These are phyloP conservation scores for Tetrahymena elliotti DNA, from an alignment of 73 alveolate species.

Conservation along the genomic window DNA sequence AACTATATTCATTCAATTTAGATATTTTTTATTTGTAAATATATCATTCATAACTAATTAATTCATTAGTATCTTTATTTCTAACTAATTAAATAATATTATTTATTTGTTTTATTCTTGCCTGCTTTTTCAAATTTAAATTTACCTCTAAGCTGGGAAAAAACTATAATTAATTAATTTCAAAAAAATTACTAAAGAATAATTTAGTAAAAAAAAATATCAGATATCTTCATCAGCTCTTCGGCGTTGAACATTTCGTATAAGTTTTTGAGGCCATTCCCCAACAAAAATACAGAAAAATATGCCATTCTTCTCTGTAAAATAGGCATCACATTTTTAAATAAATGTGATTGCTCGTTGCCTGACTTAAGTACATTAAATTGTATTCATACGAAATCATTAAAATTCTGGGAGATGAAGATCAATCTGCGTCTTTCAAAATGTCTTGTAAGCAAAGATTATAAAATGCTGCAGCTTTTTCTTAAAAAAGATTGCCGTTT, in stretches of 20 bases:
- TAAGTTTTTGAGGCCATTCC: neutral
- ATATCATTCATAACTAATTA: neutral
- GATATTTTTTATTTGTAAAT: neutral
- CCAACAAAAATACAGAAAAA: neutral
- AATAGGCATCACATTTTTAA: neutral
- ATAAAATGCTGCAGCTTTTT: neutral
- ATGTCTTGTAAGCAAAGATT: neutral
- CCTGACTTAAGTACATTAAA: neutral
- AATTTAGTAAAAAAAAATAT: neutral
- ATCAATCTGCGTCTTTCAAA: neutral
- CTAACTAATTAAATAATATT: neutral
- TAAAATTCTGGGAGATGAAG: neutral
- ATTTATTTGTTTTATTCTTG: neutral
- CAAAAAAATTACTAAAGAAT: neutral
- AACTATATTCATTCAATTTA: too few species aligned
- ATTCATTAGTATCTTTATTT: neutral
- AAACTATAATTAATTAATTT: neutral
- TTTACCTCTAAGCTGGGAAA: neutral
- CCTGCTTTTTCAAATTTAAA: neutral
- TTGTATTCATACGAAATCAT: neutral
- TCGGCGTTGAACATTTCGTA: conserved; percentile 1
- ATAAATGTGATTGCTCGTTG: neutral
- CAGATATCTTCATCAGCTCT: neutral
- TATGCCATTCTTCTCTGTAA: conserved; percentile 1
- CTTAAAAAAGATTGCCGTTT: neutral